Evolutionary conservation across 345 rosid species (phyloP).

Genomic region (Bruguiera sexangula): DNA sequence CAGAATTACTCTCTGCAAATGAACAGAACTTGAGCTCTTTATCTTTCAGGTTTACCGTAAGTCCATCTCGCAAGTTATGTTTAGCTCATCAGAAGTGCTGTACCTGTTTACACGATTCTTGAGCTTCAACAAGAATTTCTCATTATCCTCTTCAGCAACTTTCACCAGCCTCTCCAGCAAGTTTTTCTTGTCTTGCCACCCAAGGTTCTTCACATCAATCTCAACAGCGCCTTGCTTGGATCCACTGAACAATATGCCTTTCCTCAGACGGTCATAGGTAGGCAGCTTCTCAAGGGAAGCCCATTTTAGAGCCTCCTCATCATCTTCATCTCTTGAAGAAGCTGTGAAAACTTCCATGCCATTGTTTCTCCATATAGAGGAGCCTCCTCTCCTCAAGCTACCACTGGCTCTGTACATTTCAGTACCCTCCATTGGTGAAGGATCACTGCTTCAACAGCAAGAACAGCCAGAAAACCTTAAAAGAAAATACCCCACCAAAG

Average conservation of each 20-base stretch:
- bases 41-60: too few relatives aligned
- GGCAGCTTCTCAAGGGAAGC: slow-evolving; percentile 54
- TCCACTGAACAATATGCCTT: slow-evolving; percentile 33
- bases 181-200: slow-evolving; percentile 15
- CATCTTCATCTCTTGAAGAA: slow-evolving; percentile 30
- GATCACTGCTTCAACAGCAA: not conserved
- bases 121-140: slow-evolving; percentile 26
- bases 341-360: slow-evolving; percentile 10
- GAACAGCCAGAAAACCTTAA: not conserved
- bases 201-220: slow-evolving; percentile 30
- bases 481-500: not conserved
- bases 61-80: not conserved
- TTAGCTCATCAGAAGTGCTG: too few relatives aligned
- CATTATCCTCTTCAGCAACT: slow-evolving; percentile 27
- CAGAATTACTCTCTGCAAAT: not conserved
- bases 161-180: slow-evolving; percentile 25
- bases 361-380: slow-evolving; percentile 8
- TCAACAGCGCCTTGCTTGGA: slow-evolving; percentile 13
- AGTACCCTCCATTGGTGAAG: not conserved
- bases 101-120: slow-evolving; percentile 27
- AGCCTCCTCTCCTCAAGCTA: slow-evolving; percentile 13
- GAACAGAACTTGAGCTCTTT: too few relatives aligned
- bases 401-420: not conserved
- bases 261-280: slow-evolving; percentile 41
- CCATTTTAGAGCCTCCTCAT: slow-evolving; percentile 53